Evolutionary conservation across 2,329 filamentous ascomycete genomes (phyloP).

Genomic region (Sarocladiaceae sp.): DNA sequence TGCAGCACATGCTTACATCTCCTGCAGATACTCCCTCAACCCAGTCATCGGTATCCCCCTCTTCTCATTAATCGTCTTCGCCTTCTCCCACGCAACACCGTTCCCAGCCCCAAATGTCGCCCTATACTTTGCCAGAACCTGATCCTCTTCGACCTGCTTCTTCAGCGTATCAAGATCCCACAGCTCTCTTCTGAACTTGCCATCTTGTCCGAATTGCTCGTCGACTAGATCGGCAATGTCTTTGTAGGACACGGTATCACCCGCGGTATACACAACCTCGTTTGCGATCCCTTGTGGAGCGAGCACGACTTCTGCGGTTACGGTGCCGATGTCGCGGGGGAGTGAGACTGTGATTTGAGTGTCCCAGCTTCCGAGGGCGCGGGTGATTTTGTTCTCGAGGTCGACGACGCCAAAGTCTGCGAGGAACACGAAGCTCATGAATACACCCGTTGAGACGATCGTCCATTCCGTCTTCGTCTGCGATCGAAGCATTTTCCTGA

Average conservation of each 20-base stretch:
- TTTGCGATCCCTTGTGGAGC: conserved; percentile 28
- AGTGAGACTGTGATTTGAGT: conserved; percentile 59
- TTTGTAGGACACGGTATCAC: conserved; percentile 58
- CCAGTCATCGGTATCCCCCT: conserved; percentile 40
- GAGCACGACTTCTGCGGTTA: conserved; percentile 53
- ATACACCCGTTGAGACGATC: conserved; percentile 65
- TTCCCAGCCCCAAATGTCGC: conserved; percentile 54
- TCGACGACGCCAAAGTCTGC: conserved; percentile 60
- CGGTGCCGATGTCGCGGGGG: conserved; percentile 57
- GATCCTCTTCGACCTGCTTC: conserved; percentile 36
- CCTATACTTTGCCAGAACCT: conserved; percentile 55
- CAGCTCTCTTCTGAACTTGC: conserved; percentile 41
- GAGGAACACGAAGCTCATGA: conserved; percentile 67
- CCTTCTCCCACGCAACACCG: conserved; percentile 55
- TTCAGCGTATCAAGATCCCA: conserved; percentile 43
- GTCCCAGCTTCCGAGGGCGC: conserved; percentile 58
- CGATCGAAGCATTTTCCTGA: conserved; percentile 45
- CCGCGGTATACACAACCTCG: conserved; percentile 53
- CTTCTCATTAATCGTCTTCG: conserved; percentile 47
- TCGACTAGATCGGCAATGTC: conserved; percentile 50
- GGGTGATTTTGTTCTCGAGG: conserved; percentile 32
- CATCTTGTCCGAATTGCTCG: conserved; percentile 25
- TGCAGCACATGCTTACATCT: conserved; percentile 12
- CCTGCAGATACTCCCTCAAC: conserved; percentile 34
- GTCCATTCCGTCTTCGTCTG: conserved; percentile 52